These are phyloP conservation scores for Phytophthora brassicae DNA, from an alignment of 352 stramenopile species.

Conservation along the genomic window DNA sequence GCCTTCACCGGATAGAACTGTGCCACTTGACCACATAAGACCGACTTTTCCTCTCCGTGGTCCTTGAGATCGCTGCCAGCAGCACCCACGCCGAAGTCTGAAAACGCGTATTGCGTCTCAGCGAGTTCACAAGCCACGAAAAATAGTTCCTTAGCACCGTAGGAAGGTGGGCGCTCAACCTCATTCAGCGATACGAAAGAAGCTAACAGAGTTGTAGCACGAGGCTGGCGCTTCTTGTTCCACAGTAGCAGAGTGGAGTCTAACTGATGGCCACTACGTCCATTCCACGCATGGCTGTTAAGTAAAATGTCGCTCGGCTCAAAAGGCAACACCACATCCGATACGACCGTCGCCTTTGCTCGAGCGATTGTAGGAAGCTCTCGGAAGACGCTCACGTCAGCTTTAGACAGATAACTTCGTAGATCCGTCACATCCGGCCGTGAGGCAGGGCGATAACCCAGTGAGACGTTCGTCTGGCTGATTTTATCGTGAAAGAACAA, in stretches of 20 bases:
- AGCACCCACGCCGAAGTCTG: slow-evolving; percentile 46
- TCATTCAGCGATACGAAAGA: slow-evolving; percentile 46
- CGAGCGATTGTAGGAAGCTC: slow-evolving; percentile 33
- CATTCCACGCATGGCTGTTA: slow-evolving; percentile 52
- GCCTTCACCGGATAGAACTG: slow-evolving; percentile 41
- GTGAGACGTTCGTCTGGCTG: slow-evolving; percentile 35
- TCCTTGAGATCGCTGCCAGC: slow-evolving; percentile 35
- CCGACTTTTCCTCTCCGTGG: slow-evolving; percentile 25
- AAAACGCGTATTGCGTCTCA: slow-evolving; percentile 53
- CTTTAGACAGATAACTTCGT: slow-evolving; percentile 41
- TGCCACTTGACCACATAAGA: slow-evolving; percentile 48
- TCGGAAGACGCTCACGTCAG: slow-evolving; percentile 41
- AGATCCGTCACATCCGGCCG: slow-evolving; percentile 31
- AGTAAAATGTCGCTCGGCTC: slow-evolving; percentile 46
- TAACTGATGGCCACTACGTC: slow-evolving; percentile 51
- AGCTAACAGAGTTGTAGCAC: slow-evolving; percentile 45
- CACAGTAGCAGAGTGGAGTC: slow-evolving; percentile 65
- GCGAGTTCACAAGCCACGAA: slow-evolving; percentile 60
- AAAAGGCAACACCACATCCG: slow-evolving; percentile 24
- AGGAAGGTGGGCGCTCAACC: slow-evolving; percentile 35
- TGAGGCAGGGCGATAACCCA: slow-evolving; percentile 24
- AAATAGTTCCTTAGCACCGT: slow-evolving; percentile 59
- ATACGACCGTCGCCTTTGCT: slow-evolving; percentile 17
- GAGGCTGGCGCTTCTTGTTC: slow-evolving; percentile 51
- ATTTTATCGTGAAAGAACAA: slow-evolving; percentile 62